Evolutionary conservation across 2,329 filamentous ascomycete species (phyloP), one percentile per base, ranked within the genome.

Genomic region (Nectriaceae sp.): DNA sequence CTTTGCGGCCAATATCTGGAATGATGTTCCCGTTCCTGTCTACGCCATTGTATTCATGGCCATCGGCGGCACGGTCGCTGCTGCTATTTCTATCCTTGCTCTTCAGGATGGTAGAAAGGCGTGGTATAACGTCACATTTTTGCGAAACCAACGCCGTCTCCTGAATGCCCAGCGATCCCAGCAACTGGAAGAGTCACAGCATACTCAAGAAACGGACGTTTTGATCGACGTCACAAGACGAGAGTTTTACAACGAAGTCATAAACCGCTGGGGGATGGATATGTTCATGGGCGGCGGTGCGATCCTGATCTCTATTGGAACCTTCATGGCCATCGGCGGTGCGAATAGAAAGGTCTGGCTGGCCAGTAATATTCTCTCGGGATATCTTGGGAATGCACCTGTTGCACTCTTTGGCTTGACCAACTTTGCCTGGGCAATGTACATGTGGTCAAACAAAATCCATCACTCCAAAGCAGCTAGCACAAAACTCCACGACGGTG

Each of bases 1-100:
- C 54, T 82, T 82, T 46, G 77, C 79, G 0, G 79, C 79, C 46
- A 82, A 83, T 46, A 72, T 82, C 1, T 83, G 77, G 76, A 82
- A 83, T 53, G 53, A 73, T 2, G 65, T 72, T 0, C 79, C 78
- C 0, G 70, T 79, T 0, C 79, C 79, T 0, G 53, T 59, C 2
- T 75, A 75, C 42, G 79, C 76, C 8, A 62, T 73, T 1, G 70
- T 74, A 0, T 63, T 81, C 4, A 82, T 83, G 79, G 77, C 67
- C 0, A 63, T 82, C 3, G 79, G 79, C 2, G 80, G 74, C 0
- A 70, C 71, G 0, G 52, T 74, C 2, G 78, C 79, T 0, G 64
- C 78, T 0, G 46, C 70, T 3, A 66, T 79, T 38, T 70, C 72
- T 0, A 49, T 72, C n/a, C 73, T 78, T 36, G 78, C 77, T 0